These are phyloP conservation scores for Tolypocladium cylindrosporum DNA, from an alignment of 2,329 filamentous ascomycete genomes.

Conservation along the genomic window DNA sequence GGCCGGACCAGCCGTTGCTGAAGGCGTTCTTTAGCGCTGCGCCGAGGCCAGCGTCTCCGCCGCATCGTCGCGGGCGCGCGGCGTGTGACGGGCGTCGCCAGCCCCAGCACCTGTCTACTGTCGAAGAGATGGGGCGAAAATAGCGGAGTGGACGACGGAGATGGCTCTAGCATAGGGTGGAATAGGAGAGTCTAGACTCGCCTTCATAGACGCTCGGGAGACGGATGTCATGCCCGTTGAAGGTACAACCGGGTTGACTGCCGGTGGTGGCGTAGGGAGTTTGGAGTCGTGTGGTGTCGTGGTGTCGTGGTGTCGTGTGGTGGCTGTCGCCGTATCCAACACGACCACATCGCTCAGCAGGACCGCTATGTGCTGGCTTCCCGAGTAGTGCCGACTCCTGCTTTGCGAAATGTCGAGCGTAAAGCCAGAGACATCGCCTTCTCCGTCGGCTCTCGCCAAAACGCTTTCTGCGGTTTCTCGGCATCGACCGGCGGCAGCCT, in stretches of 20 bases:
- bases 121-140: background rate
- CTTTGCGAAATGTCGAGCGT: background rate
- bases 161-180: background rate
- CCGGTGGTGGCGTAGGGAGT: background rate
- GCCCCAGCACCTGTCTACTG: background rate
- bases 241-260: background rate
- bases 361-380: background rate
- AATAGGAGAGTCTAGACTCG: background rate
- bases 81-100: background rate
- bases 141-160: background rate
- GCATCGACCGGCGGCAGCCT: background rate
- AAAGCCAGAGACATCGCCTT: background rate
- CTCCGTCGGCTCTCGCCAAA: background rate
- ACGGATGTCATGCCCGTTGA: background rate
- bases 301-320: background rate
- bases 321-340: background rate
- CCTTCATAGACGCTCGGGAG: background rate
- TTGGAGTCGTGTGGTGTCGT: background rate
- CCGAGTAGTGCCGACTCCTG: background rate
- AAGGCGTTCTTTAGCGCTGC: constrained; percentile 3
- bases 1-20: constrained; percentile 1
- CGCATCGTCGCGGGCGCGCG: background rate
- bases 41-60: background rate
- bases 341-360: background rate
- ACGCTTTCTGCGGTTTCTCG: background rate